phyloP scores from a whole-genome alignment of 495 filamentous ascomycete genomes.

The Pyrenopolyporus hunteri region DNA sequence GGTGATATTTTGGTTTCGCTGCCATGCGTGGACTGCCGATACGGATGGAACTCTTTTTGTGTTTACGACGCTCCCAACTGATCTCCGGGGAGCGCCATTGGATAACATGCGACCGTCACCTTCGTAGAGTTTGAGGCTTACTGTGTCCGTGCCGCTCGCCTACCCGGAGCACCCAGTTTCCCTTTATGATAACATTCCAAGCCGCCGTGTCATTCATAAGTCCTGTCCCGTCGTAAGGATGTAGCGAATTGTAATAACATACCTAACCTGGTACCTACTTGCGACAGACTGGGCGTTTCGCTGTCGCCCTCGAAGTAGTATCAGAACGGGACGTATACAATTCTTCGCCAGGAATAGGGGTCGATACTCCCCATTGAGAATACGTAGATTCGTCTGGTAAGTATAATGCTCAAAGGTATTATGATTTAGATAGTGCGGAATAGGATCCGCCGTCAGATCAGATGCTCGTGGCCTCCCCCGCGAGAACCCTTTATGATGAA shows the following conservation, averaged over 20 bases:
- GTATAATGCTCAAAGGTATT: background rate
- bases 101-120: background rate
- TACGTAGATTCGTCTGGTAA: background rate
- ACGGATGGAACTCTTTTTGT: conserved; percentile 1
- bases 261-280: too few species aligned
- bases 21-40: background rate
- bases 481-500: too few species aligned
- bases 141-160: conserved; percentile 12
- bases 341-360: background rate
- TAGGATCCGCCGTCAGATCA: too few species aligned
- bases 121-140: conserved; percentile 24
- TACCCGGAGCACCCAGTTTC: background rate
- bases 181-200: background rate
- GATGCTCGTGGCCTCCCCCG: too few species aligned
- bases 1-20: conserved; percentile 7
- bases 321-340: background rate
- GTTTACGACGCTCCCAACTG: too few species aligned
- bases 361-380: background rate
- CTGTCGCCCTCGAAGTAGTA: background rate
- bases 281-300: background rate
- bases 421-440: background rate
- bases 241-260: background rate
- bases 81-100: too few species aligned
- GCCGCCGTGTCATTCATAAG: background rate
- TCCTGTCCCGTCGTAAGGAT: background rate